Conservation (phyloP, 345 rosid species). For the Citrus hindsii region DNA sequence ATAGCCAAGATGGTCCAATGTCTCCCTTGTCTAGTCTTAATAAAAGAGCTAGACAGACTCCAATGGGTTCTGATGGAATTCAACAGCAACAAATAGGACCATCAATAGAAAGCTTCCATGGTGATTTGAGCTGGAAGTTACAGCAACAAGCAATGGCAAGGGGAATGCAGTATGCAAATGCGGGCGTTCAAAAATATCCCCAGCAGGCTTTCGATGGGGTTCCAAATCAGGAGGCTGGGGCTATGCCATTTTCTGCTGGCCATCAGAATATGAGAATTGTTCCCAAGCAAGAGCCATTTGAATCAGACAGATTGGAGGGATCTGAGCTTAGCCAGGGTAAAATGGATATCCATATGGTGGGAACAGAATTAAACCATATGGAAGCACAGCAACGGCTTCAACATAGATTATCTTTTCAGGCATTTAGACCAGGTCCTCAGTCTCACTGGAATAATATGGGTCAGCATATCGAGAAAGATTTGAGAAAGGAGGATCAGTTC, state of each 20-base stretch:
- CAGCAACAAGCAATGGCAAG: constrained; percentile 58
- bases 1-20: constrained; percentile 62
- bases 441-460: constrained; percentile 63
- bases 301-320: constrained; percentile 59
- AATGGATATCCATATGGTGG: constrained; percentile 47
- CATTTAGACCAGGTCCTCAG: constrained; percentile 58
- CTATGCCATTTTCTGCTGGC: constrained; percentile 53
- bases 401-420: constrained; percentile 54
- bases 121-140: constrained; percentile 70
- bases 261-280: constrained; percentile 55
- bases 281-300: constrained; percentile 78
- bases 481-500: constrained; percentile 74
- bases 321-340: constrained; percentile 40
- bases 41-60: constrained; percentile 57
- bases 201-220: constrained; percentile 69
- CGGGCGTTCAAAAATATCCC: constrained; percentile 60
- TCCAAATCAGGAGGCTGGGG: constrained; percentile 60
- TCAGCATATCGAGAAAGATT: constrained; percentile 62
- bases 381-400: constrained; percentile 61
- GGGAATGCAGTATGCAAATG: constrained; percentile 56
- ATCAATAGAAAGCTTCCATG: constrained; percentile 55
- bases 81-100: constrained; percentile 65
- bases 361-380: constrained; percentile 53
- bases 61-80: constrained; percentile 57
- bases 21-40: constrained; percentile 56